phyloP scores from a whole-genome alignment of 169 alveolate genomes.

The Plasmodium adleri region DNA sequence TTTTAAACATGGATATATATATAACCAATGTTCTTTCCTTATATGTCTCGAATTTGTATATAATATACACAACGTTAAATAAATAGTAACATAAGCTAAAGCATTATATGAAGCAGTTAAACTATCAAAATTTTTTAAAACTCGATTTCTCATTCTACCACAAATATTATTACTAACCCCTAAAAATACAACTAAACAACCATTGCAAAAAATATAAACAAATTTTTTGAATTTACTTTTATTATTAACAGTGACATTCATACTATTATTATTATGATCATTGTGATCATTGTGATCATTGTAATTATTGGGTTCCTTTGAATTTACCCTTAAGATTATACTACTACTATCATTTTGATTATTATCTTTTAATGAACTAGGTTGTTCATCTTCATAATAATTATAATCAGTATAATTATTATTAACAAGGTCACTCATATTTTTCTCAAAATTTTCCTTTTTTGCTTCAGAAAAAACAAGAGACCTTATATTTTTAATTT shows the following conservation, averaged over 20 bases:
- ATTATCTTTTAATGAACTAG: no score
- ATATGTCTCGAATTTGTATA: constrained; percentile 23
- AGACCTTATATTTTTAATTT: background rate
- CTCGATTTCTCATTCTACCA: constrained; percentile 66
- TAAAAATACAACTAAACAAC: constrained; percentile 66
- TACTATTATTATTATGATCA: no score
- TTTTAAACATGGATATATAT: constrained; percentile 61
- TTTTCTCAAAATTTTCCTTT: no score
- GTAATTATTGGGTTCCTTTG: background rate
- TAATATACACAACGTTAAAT: constrained; percentile 32
- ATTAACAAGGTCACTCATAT: no score
- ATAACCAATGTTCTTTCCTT: constrained; percentile 42
- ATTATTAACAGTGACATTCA: background rate
- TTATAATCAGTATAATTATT: no score
- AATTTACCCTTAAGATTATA: no score
- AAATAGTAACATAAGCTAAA: constrained; percentile 47
- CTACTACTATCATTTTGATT: no score
- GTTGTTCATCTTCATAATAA: no score
- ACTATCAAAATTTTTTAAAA: constrained; percentile 58
- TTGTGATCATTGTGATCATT: background rate
- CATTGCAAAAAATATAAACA: constrained; percentile 57
- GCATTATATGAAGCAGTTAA: constrained; percentile 74
- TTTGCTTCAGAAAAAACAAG: no score
- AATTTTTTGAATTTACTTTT: constrained; percentile 20
- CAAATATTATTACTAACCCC: constrained; percentile 70